Base-by-base conservation (phyloP, 129 eudicot genomes). In the Heracleum sosnowskyi region DNA sequence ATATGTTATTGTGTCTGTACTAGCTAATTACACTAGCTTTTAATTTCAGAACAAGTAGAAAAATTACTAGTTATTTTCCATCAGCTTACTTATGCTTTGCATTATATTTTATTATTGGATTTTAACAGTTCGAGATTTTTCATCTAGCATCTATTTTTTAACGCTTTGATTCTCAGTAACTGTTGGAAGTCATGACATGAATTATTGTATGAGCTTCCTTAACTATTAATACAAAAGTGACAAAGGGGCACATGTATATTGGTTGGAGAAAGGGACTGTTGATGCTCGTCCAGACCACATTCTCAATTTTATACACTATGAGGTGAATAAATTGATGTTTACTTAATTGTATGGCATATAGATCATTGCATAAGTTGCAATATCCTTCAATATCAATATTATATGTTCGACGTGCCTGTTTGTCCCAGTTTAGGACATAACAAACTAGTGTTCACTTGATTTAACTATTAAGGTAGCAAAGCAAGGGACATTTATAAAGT, bases 261-360 rank as follows among this genome's bases (percentile, higher is more conserved):
- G 94, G 91, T 87, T 95, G 83, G 68, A 78, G 55, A 85, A 88
- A 76, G 94, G 96, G 73, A 91, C 87, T 22, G 71, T 78, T 79
- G 98, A 91, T 63, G 78, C 85, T 83, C 94, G 96, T 39, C 94
- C 98, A 29, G 90, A 90, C 78, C 98, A 95, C 78, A 68, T 95
- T 47, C 92, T 95, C 66, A 95, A 95, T 81, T 93, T 91, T 72
- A 91, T 95, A 77, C 98, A 95, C 78, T 95, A 95, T 79, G 98
- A 95, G 93, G 98, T 95, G 81, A 78, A 26, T 35, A 71, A 36
- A 57, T 77, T 84, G 31, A 75, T 70, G 77, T 16, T 35, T 66
- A 68, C 29, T 69, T 40, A 40, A 20, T 73, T 44, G 16, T 16
- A 35, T 53, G 22, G 22, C 37, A 12, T 64, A 46, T 75, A 78